A percentile compares a stretch with the other conserved stretches of the same genome.
phyloP scores from a whole-genome alignment of 1,284 basidiomycete species.

The Rhizoctonia solani region DNA sequence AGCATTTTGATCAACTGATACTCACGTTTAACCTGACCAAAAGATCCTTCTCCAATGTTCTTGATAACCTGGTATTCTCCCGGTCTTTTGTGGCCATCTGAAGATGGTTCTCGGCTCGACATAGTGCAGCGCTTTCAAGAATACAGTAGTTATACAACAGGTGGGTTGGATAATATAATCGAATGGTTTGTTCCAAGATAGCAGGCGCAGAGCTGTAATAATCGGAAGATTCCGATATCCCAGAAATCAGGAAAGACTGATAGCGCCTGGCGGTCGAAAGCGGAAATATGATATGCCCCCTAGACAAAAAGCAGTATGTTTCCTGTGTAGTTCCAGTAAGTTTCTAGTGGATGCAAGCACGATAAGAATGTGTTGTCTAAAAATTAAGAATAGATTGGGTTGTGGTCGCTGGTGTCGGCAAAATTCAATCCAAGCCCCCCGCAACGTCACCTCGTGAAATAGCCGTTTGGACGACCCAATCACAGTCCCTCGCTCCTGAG shows the following conservation, averaged over 20 bases:
- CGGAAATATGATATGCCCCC: not conserved
- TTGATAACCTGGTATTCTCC: constrained; percentile 76
- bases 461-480: not conserved
- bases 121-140: not conserved
- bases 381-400: not conserved
- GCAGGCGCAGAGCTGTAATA: not conserved
- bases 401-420: constrained; percentile 9
- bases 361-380: not conserved
- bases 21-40: constrained; percentile 96
- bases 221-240: not conserved
- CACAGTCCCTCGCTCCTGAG: constrained; percentile 20
- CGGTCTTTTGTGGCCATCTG: constrained; percentile 45
- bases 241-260: not conserved
- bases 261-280: constrained; percentile 5
- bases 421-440: too few species aligned
- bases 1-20: not conserved
- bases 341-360: not conserved
- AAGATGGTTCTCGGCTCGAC: not conserved
- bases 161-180: not conserved
- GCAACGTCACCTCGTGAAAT: too few species aligned
- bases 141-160: too few species aligned
- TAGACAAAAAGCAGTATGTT: too few species aligned
- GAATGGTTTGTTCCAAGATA: constrained; percentile 3
- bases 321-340: too few species aligned
- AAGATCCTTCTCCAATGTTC: constrained; percentile 90